These are phyloP conservation scores for Neonectria hederae DNA, from an alignment of 2,329 filamentous ascomycete genomes.

Conservation along the genomic window DNA sequence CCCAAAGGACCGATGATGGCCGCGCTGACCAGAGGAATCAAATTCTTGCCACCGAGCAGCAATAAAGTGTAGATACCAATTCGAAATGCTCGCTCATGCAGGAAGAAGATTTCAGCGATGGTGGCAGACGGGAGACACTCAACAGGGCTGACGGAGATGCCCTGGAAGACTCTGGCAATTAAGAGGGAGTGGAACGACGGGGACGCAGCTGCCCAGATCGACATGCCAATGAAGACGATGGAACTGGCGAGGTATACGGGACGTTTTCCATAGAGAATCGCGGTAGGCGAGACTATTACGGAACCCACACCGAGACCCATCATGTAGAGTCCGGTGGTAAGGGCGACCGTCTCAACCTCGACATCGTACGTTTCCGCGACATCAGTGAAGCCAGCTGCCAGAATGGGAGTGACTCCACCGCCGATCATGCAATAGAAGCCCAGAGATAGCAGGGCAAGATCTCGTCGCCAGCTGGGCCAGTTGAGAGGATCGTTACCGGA, in stretches of 20 bases:
- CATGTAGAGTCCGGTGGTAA: constrained; percentile 95
- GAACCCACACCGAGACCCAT: constrained; percentile 88
- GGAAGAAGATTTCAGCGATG: constrained; percentile 94
- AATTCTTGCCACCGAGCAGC: constrained; percentile 88
- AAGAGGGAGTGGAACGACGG: constrained; percentile 83
- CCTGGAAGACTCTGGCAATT: constrained; percentile 85
- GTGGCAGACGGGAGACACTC: constrained; percentile 94
- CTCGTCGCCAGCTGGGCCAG: constrained; percentile 85
- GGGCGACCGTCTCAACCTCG: constrained; percentile 75
- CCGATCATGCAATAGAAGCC: constrained; percentile 95
- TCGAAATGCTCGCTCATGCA: constrained; percentile 92
- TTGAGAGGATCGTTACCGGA: constrained; percentile 91
- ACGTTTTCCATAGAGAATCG: constrained; percentile 89
- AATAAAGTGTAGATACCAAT: constrained; percentile 93
- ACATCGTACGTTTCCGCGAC: constrained; percentile 75
- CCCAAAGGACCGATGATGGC: constrained; percentile 79
- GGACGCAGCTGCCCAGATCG: constrained; percentile 87
- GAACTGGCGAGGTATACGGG: constrained; percentile 86
- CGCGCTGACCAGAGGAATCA: constrained; percentile 87
- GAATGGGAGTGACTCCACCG: constrained; percentile 88
- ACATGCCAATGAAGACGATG: constrained; percentile 78
- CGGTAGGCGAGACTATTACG: constrained; percentile 86
- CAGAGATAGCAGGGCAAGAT: constrained; percentile 80
- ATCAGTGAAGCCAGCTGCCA: constrained; percentile 89
- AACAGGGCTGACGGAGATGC: constrained; percentile 86